phyloP scores from a whole-genome alignment of 1,284 basidiomycete genomes.

The Ceratobasidium sp. region DNA sequence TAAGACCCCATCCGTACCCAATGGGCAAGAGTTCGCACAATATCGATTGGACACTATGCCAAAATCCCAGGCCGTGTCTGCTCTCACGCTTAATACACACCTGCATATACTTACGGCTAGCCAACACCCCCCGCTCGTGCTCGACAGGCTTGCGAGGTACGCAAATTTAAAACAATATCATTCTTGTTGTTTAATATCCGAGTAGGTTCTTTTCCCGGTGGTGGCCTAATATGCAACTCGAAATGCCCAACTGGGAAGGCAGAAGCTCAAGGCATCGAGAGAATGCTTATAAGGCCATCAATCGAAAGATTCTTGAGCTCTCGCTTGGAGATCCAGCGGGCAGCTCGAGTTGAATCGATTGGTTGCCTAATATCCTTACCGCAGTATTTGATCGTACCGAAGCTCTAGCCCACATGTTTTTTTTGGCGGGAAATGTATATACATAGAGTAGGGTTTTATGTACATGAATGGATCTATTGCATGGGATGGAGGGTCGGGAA shows the following conservation, averaged over 20 bases:
- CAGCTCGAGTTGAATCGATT: no score
- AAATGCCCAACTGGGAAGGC: not conserved
- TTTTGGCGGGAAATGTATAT: no score
- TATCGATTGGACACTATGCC: not conserved
- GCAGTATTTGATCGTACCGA: no score
- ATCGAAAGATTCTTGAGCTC: not conserved
- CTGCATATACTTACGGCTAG: not conserved
- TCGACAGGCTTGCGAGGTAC: not conserved
- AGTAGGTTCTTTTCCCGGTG: slow-evolving; percentile 1
- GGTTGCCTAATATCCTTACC: no score
- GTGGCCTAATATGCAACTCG: slow-evolving; percentile 9
- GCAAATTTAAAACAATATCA: not conserved
- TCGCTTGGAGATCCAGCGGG: not conserved
- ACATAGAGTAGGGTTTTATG: no score
- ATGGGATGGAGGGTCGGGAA: no score
- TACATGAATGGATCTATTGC: no score
- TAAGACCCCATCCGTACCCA: not conserved
- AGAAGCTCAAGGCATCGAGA: not conserved
- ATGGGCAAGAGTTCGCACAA: not conserved
- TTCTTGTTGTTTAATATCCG: not conserved
- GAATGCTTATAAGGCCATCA: not conserved
- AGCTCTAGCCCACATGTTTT: no score
- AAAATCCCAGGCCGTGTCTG: not conserved
- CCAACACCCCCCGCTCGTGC: not conserved
- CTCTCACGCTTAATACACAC: not conserved